These are phyloP conservation scores for Purshia tridentata DNA, from an alignment of 306 rosid genomes.

Conservation along the genomic window DNA sequence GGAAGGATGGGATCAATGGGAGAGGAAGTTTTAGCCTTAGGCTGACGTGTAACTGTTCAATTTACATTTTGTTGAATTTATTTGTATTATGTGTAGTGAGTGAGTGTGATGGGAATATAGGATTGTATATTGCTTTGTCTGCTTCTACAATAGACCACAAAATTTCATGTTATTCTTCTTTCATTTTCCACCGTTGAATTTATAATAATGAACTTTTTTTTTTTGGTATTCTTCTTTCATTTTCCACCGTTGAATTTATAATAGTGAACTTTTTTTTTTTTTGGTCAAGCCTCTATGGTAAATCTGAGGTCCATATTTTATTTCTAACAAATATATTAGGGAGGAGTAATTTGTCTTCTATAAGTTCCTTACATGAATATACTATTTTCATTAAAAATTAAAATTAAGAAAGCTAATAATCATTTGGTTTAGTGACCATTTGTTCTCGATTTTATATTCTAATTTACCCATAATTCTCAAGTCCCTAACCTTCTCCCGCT, in stretches of 20 bases:
- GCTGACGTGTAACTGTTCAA: background rate
- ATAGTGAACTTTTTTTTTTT: no score
- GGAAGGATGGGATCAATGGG: constrained; percentile 29
- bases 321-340: no score
- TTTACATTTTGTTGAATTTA: background rate
- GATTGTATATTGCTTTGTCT: background rate
- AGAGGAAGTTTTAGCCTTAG: constrained; percentile 5
- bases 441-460: no score
- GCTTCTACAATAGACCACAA: background rate
- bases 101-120: background rate
- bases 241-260: background rate
- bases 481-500: no score
- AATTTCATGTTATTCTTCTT: background rate
- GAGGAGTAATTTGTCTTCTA: no score
- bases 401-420: no score
- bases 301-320: background rate
- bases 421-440: no score
- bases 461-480: no score
- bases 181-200: background rate
- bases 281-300: background rate
- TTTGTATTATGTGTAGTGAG: background rate
- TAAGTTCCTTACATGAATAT: no score
- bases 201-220: no score
- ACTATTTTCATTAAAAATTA: no score
- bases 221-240: background rate